phyloP scores from a whole-genome alignment of 495 filamentous ascomycete genomes.

The Penicillium ochrochloron region DNA sequence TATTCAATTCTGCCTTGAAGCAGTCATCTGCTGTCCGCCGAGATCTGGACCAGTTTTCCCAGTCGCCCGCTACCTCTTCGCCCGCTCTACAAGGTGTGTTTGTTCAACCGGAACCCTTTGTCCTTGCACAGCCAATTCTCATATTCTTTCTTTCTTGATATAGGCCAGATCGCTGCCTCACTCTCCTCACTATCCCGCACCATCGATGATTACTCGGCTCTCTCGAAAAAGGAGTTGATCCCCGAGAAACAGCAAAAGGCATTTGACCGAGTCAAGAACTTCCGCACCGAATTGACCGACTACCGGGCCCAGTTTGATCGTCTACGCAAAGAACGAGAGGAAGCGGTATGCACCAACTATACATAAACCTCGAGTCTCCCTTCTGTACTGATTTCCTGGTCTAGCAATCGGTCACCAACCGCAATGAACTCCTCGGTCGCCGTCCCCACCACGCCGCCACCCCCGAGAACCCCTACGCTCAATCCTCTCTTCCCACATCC shows the following conservation, averaged over 20 bases:
- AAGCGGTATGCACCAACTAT: constrained; percentile 54
- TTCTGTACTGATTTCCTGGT: constrained; percentile 4
- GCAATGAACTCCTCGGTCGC: constrained; percentile 86
- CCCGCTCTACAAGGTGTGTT: constrained; percentile 65
- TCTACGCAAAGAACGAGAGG: constrained; percentile 75
- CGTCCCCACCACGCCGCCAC: constrained; percentile 84
- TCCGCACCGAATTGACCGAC: constrained; percentile 78
- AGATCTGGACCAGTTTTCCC: constrained; percentile 76
- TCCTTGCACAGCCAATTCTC: background rate
- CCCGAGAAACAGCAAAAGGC: constrained; percentile 90
- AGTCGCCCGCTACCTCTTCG: constrained; percentile 62
- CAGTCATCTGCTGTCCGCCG: constrained; percentile 86
- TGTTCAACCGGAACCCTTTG: background rate
- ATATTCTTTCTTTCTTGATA: constrained; percentile 27
- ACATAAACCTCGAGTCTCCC: background rate
- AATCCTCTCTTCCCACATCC: constrained; percentile 52
- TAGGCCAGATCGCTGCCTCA: constrained; percentile 81
- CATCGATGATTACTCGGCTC: constrained; percentile 86
- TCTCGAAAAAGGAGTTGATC: constrained; percentile 86
- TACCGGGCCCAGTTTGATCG: constrained; percentile 77
- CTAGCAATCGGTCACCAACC: constrained; percentile 69
- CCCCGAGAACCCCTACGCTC: constrained; percentile 93
- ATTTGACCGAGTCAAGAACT: constrained; percentile 80
- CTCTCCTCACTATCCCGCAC: constrained; percentile 88
- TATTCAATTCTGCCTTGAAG: constrained; percentile 95